Conservation (phyloP, 495 filamentous ascomycete species). For the Neurospora pannonica region DNA sequence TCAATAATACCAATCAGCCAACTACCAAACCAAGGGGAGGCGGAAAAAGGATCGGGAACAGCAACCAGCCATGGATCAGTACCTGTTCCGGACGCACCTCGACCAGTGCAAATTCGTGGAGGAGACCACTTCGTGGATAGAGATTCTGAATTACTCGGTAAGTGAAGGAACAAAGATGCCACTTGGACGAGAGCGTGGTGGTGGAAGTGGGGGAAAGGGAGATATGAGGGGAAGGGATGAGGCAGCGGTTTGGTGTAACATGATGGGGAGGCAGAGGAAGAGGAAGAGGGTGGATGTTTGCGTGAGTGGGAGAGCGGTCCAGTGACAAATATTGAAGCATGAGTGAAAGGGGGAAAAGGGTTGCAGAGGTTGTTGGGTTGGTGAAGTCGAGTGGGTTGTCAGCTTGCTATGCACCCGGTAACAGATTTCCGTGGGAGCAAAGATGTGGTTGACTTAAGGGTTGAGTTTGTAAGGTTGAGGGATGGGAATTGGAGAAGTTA, state of each 20-base stretch:
- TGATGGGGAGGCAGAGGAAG: neutral
- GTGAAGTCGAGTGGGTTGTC: neutral
- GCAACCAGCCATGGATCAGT: slow-evolving; percentile 43
- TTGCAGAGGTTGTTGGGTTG: neutral
- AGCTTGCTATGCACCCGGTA: neutral
- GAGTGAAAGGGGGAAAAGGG: neutral
- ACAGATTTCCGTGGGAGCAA: neutral
- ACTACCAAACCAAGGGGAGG: neutral
- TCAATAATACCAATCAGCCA: neutral
- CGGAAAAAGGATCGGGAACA: too few species aligned
- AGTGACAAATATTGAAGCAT: neutral
- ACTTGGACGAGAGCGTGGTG: neutral
- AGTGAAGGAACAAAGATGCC: slow-evolving; percentile 6
- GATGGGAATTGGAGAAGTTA: neutral
- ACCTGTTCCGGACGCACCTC: slow-evolving; percentile 39
- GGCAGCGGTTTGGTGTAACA: neutral
- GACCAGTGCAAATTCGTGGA: slow-evolving; percentile 29
- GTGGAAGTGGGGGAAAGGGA: neutral
- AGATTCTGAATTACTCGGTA: slow-evolving; percentile 48
- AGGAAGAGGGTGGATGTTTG: neutral
- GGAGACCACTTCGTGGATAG: slow-evolving; percentile 42
- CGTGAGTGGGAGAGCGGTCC: neutral
- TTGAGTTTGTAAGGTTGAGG: neutral
- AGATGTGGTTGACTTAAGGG: neutral
- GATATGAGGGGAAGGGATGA: neutral